phyloP scores from a whole-genome alignment of 2,329 filamentous ascomycete species.

The Aspergillus phoenicis region DNA sequence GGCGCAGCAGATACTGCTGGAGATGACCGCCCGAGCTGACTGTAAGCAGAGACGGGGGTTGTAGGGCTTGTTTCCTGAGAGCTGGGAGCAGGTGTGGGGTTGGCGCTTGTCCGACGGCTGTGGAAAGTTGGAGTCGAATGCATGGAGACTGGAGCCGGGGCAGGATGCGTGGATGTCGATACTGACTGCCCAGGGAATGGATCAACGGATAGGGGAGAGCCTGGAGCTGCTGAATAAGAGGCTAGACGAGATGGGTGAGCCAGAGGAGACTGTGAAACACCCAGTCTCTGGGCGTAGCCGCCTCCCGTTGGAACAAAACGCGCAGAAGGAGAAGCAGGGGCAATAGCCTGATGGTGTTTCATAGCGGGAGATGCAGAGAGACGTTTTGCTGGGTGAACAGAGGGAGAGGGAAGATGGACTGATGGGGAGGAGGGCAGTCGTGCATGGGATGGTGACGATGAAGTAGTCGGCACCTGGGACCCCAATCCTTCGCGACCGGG shows the following conservation, averaged over 20 bases:
- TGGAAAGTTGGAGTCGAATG: slow-evolving; percentile 40
- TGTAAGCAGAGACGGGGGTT: slow-evolving; percentile 37
- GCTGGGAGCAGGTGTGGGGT: slow-evolving; percentile 33
- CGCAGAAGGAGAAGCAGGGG: slow-evolving; percentile 41
- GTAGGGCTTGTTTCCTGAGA: slow-evolving; percentile 41
- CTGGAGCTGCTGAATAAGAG: slow-evolving; percentile 29
- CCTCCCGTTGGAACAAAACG: slow-evolving; percentile 34
- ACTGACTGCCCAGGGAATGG: slow-evolving; percentile 25
- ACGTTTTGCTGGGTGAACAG: slow-evolving; percentile 27
- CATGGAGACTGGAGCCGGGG: slow-evolving; percentile 24
- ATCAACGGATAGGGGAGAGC: slow-evolving; percentile 31
- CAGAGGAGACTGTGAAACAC: slow-evolving; percentile 40
- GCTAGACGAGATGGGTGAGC: slow-evolving; percentile 36
- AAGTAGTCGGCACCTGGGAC: slow-evolving; percentile 21
- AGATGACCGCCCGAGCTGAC: slow-evolving; percentile 34
- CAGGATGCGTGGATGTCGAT: slow-evolving; percentile 21
- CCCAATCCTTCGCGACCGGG: slow-evolving; percentile 28
- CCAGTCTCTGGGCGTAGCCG: slow-evolving; percentile 34
- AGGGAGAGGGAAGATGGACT: slow-evolving; percentile 27
- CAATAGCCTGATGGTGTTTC: slow-evolving; percentile 34
- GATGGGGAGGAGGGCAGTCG: slow-evolving; percentile 35
- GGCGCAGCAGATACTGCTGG: slow-evolving; percentile 30
- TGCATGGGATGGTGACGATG: slow-evolving; percentile 25
- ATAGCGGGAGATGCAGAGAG: slow-evolving; percentile 37
- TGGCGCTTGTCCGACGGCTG: slow-evolving; percentile 35